These are phyloP conservation scores for Septoria linicola DNA, from an alignment of 2,329 filamentous ascomycete genomes.

Conservation along the genomic window DNA sequence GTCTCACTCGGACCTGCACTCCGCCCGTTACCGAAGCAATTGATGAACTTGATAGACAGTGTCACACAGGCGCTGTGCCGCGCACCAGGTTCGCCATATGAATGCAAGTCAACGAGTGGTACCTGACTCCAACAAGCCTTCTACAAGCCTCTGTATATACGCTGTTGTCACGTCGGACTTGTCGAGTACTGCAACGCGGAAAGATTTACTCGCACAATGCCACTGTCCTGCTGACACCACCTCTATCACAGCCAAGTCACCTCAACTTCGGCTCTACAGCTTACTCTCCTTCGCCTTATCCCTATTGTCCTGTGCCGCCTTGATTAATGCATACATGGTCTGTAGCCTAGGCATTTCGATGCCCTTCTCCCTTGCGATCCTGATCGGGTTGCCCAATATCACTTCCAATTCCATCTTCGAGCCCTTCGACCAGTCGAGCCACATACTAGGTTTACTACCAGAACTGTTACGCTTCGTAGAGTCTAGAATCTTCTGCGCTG, in stretches of 20 bases:
- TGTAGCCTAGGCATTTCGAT: slow-evolving; percentile 66
- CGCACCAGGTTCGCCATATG: too few species aligned
- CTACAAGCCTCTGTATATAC: too few species aligned
- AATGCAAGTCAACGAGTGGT: too few species aligned
- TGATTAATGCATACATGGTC: slow-evolving; percentile 64
- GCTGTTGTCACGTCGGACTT: too few species aligned
- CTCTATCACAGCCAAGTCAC: background rate
- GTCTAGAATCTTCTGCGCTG: slow-evolving; percentile 60
- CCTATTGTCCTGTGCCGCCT: slow-evolving; percentile 59
- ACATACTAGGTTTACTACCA: slow-evolving; percentile 64
- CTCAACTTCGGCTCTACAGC: slow-evolving; percentile 7
- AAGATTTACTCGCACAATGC: background rate
- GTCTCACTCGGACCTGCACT: slow-evolving; percentile 10
- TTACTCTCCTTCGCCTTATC: slow-evolving; percentile 40
- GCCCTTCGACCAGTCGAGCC: slow-evolving; percentile 67
- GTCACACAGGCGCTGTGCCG: background rate
- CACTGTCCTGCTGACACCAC: background rate
- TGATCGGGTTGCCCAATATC: slow-evolving; percentile 68
- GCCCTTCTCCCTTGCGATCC: slow-evolving; percentile 62
- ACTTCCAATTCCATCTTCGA: slow-evolving; percentile 69
- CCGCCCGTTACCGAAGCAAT: background rate
- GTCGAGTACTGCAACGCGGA: too few species aligned
- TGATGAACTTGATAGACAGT: too few species aligned
- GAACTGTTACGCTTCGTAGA: slow-evolving; percentile 62
- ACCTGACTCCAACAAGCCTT: too few species aligned